Evolutionary conservation across 352 stramenopile species (phyloP), one percentile per base, ranked within the genome.

Genomic region (Phytopythium boreale): DNA sequence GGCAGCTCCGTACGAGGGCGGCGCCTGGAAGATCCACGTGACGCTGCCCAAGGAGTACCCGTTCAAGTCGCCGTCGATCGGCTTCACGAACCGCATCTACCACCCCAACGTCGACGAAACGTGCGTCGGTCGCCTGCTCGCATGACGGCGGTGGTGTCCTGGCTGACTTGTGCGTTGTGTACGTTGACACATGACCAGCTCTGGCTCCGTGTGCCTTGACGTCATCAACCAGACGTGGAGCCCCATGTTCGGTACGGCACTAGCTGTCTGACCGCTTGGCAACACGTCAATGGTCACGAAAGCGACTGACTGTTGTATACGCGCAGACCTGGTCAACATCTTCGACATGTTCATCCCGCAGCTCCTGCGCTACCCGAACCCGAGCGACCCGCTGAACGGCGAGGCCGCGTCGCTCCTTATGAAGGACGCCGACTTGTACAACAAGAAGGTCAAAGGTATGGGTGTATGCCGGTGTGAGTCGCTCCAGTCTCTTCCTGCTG

Each of bases 141-240:
- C 19, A 19, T 50, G 17, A n/a, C 39, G 55, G 4, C n/a, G 53
- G 39, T 55, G 19, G 24, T 75, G 17, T 52, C 56, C 47, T 14
- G 50, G 31, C 37, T 50, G 22, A 7, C 14, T 9, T 66, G 17
- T 63, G 50, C 36, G 20, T 53, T 2, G n/a, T 29, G 51, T 14
- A 39, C 20, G 24, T n/a, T 19, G 17, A 9, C 34, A 3, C 5
- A 14, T 39, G 34, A 39, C 34, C 61, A 94, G 87, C 63, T 97
- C 90, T 14, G 92, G 92, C 27, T 97, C 92, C 15, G 90, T 98
- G 22, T 98, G 92, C 61, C 69, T 98, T 63, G 92, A 98, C 61
- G 92, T 98, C 50, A 98, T 98, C 70, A 98, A 98, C 75, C 91
- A 98, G 69, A 98, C 92, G 12, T 98, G 92, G 92, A 98, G 88